These are phyloP conservation scores for Amphibolis antarctica DNA, from an alignment of 106 monocot species.

Conservation along the genomic window DNA sequence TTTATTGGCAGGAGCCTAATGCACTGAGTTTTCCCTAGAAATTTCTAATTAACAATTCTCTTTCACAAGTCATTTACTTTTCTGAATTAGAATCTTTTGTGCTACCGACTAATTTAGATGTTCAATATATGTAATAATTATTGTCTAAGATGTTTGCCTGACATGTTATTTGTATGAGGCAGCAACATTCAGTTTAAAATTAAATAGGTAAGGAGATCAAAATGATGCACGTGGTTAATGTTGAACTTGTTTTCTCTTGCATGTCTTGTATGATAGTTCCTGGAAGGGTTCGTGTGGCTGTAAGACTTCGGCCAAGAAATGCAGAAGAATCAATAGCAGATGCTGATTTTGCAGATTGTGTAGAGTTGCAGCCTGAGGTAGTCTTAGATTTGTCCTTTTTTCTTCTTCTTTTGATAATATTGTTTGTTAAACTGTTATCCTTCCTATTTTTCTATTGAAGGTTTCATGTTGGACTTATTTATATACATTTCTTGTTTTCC, in stretches of 20 bases:
- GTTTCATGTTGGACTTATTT: not conserved
- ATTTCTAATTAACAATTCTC: no score
- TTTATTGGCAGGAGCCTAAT: no score
- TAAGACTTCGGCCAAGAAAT: conserved; percentile 89
- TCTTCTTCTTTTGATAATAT: not conserved
- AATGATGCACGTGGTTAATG: not conserved
- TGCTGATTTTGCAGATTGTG: conserved; percentile 98
- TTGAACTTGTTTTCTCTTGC: not conserved
- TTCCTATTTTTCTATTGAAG: not conserved
- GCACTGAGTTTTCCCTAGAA: no score
- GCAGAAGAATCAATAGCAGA: conserved; percentile 72
- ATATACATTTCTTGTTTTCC: conserved; percentile 3
- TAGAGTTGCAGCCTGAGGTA: conserved; percentile 96
- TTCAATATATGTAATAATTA: no score
- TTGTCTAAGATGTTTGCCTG: not conserved
- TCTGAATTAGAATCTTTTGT: no score
- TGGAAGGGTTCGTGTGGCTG: conserved; percentile 91
- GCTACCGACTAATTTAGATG: no score
- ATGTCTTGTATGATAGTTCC: conserved; percentile 30
- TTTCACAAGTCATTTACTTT: no score
- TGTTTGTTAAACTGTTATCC: not conserved
- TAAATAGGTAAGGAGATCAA: no score
- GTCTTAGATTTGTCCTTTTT: not conserved
- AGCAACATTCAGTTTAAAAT: not conserved
- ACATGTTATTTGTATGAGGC: not conserved